Conservation (phyloP, 148 eudicot species). For the Fallopia convolvulus region DNA sequence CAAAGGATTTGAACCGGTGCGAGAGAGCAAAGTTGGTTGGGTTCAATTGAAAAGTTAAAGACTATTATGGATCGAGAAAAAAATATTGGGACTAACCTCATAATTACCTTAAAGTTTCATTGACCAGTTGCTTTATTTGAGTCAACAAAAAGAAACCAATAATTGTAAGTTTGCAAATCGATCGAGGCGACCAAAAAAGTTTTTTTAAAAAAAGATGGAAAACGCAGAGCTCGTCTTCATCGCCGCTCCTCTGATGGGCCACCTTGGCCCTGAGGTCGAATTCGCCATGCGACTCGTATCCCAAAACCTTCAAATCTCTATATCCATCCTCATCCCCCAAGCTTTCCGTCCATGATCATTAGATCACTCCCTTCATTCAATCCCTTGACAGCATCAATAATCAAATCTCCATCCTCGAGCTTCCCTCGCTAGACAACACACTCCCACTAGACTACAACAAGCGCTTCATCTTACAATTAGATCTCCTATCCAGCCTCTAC, state of each 20-base stretch:
- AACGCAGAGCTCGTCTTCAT: conserved; percentile 39
- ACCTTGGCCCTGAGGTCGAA: conserved; percentile 33
- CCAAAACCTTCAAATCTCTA: conserved; percentile 24
- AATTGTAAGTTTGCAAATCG: no score
- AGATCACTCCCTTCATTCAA: conserved; percentile 14
- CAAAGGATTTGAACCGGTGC: no score
- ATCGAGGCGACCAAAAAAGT: no score
- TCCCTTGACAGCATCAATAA: neutral
- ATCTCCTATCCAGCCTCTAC: conserved; percentile 10
- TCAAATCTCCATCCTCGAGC: neutral
- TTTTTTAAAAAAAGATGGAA: neutral
- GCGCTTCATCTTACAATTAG: neutral
- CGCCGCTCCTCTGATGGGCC: conserved; percentile 50
- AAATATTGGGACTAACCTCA: no score
- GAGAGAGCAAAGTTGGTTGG: no score
- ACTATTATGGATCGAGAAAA: no score
- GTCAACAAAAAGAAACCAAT: no score
- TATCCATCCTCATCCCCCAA: conserved; percentile 32
- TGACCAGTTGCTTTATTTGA: no score
- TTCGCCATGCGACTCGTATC: conserved; percentile 34
- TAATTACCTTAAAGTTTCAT: no score
- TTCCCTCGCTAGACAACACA: neutral
- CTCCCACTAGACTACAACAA: neutral
- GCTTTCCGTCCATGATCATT: neutral
- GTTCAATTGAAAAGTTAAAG: no score